Conservation (phyloP, 768 basidiomycete genomes). For the Pholiota microspora region DNA sequence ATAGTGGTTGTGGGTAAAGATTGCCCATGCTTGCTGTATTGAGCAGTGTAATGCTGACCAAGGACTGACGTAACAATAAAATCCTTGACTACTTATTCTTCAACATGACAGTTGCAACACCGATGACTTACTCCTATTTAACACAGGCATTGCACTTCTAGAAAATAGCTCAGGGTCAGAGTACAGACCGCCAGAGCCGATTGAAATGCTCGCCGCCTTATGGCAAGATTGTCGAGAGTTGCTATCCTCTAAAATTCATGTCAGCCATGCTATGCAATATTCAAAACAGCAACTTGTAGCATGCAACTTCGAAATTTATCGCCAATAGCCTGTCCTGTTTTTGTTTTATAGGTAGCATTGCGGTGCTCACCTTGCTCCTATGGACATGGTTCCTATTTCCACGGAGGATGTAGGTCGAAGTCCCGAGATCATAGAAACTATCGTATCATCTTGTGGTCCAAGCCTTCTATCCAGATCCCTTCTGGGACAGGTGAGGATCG, state of each 20-base stretch:
- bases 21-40: too few species aligned
- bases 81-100: too few species aligned
- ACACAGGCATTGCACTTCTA: too few species aligned
- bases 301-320: neutral
- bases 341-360: too few species aligned
- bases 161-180: too few species aligned
- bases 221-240: neutral
- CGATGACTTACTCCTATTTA: too few species aligned
- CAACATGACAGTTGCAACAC: too few species aligned
- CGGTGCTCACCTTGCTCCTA: neutral
- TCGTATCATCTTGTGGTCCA: conserved; percentile 16
- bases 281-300: neutral
- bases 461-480: conserved; percentile 12
- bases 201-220: neutral
- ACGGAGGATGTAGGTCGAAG: conserved; percentile 12
- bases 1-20: conserved; percentile 35
- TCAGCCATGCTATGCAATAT: neutral
- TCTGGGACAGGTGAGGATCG: conserved; percentile 8
- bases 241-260: neutral
- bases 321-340: too few species aligned
- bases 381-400: neutral
- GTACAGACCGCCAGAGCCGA: neutral
- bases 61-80: too few species aligned
- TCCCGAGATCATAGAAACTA: conserved; percentile 12
- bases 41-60: neutral